Evolutionary conservation across 2,329 filamentous ascomycete genomes (phyloP), one percentile per base, ranked within the genome.

Genomic region (Xylaria sp.): DNA sequence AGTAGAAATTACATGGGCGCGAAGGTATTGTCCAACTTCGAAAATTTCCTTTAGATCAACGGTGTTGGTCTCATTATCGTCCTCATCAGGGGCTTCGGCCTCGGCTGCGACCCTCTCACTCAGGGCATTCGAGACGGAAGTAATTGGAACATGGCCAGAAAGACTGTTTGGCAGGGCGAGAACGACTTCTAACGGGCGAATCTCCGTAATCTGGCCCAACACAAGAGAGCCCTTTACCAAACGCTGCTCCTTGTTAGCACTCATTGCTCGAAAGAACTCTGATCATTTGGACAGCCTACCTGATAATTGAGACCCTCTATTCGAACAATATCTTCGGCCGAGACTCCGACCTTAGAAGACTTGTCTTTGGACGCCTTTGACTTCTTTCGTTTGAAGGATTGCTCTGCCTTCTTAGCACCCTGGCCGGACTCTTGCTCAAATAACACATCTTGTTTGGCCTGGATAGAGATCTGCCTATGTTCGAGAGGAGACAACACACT

Each of bases 401-500:
- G 82, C 13, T 80, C 79, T 51, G 75, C 72, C 64, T 83, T 84
- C 70, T 86, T 84, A 33, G 81, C 78, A 52, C 82, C 81, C 66
- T 86, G 85, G 60, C 84, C 82, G 57, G 88, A 88, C 74, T 91
- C 87, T 75, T 97, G 91, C 81, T 98, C 96, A 78, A 95, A 96
- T 48, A 97, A 84, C 49, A 94, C 96, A 84, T 99, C 96, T 75
- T 92, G 91, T 78, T 92, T 96, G 55, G 96, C 96, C 81, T 98
- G 92, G 67, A 97, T 91, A 76, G 96, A 92, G 71, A 99, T 98
- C 81, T 98, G 94, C 83, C 97, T 98, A 79, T 97, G 92, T 80
- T 99, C 96, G 61, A 99, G 85, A 23, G 96, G 94, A 1, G 96
- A 98, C 78, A 99, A 84, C 62, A 97, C 86, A 78, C 93, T 97